Evolutionary conservation across 768 basidiomycete species (phyloP).

Genomic region (Boletus pseudopeckii): DNA sequence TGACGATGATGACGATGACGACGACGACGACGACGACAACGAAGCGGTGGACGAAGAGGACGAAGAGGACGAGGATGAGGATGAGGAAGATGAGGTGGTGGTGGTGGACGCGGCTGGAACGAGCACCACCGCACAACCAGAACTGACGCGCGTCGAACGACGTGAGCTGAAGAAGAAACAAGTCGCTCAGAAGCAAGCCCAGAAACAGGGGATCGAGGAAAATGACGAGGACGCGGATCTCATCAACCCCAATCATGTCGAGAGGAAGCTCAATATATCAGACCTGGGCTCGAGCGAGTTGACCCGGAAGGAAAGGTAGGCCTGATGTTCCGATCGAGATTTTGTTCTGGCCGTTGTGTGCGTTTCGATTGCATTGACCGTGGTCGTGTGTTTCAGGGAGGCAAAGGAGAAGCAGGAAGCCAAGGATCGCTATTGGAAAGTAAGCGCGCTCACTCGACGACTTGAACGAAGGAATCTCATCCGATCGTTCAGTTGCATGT

Average conservation of each 20-base stretch:
- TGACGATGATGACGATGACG: slow-evolving; percentile 31
- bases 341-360: background rate
- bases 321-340: background rate
- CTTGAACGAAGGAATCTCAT: slow-evolving; percentile 2
- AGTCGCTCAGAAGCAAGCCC: slow-evolving; percentile 42
- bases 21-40: slow-evolving; percentile 38
- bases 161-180: slow-evolving; percentile 84
- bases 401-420: slow-evolving; percentile 91
- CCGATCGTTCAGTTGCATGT: slow-evolving; percentile 50
- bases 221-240: slow-evolving; percentile 67
- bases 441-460: slow-evolving; percentile 26
- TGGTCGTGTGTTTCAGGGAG: slow-evolving; percentile 49
- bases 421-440: slow-evolving; percentile 85
- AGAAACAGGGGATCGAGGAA: slow-evolving; percentile 38
- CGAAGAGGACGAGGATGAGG: slow-evolving; percentile 41
- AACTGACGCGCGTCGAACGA: slow-evolving; percentile 68
- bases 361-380: background rate
- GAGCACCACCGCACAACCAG: slow-evolving; percentile 38
- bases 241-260: slow-evolving; percentile 74
- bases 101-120: slow-evolving; percentile 23
- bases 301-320: slow-evolving; percentile 63
- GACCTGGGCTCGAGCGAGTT: slow-evolving; percentile 67
- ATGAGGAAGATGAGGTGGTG: slow-evolving; percentile 38
- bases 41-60: slow-evolving; percentile 30
- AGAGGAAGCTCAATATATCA: slow-evolving; percentile 72